Evolutionary conservation across 208 protist species (phyloP), one percentile per base, ranked within the genome.

Genomic region (Wallacemonas sp.): DNA sequence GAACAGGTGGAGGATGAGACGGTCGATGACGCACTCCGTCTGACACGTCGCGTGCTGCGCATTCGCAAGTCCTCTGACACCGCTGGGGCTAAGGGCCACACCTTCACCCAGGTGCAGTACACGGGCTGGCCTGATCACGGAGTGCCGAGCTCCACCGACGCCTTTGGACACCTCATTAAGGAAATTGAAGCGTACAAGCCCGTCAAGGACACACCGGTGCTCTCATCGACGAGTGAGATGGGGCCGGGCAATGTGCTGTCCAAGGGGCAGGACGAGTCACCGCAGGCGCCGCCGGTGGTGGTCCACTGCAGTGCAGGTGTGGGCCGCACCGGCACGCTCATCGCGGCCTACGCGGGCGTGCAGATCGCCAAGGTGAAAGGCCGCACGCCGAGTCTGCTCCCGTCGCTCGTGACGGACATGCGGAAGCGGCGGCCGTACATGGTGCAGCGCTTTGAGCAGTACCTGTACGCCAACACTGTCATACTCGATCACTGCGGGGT

Each of bases 281-380:
- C n/a, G 26, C 27, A 26, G 23, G 21, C 44, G 24, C 17, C 39
- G 26, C 84, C 81, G 6, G 67, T 93, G 26, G n/a, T 93, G 26
- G 85, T 93, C 65, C 90, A 95, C 70, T 95, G 90, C 65, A 95
- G 90, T 66, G 90, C 90, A 6, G 90, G 90, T 30, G 86, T 95
- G 55, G 90, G 90, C 9, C 85, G 90, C 36, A 92, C 90, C 11
- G 90, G 86, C 34, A 93, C 90, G 26, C 70, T 95, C 38, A 93
- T 95, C 46, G 90, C 78, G 11, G 78, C 78, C 41, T 95, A 95
- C 67, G 77, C 73, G 0, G 83, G 65, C 3, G 29, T 90, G 14
- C 30, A 78, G 43, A 47, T 81, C 52, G 56, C 82, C 30, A 70
- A 79, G 24, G 47, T 24, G 1, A 74, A 72, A 1, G 49, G 57